These are phyloP conservation scores for Hypoxylon sp. DNA, from an alignment of 2,329 filamentous ascomycete genomes.

Conservation along the genomic window DNA sequence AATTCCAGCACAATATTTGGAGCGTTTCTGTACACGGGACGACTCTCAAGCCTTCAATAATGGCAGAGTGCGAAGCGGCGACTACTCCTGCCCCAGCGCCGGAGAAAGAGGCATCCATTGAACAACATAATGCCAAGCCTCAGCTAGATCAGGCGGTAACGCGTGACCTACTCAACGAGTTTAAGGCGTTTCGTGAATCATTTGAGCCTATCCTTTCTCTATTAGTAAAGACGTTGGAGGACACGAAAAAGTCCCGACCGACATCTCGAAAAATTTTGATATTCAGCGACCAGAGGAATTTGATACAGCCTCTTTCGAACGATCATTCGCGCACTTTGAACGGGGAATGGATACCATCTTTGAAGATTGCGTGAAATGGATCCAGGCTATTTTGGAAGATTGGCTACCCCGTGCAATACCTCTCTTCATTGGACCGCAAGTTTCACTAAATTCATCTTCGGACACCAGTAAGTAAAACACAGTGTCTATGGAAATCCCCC, in stretches of 20 bases:
- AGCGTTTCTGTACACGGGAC: no score
- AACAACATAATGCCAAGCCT: neutral
- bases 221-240: no score
- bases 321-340: neutral
- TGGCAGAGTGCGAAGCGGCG: neutral
- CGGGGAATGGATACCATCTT: no score
- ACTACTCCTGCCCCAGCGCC: neutral
- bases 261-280: neutral
- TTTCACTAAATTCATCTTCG: neutral
- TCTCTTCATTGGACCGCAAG: neutral
- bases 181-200: no score
- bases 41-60: no score
- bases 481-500: no score
- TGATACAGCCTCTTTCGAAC: neutral
- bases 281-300: neutral
- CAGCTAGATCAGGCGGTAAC: neutral
- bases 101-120: neutral
- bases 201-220: no score
- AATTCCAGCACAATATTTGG: neutral
- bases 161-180: neutral
- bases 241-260: neutral
- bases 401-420: no score
- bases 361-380: neutral
- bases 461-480: no score
- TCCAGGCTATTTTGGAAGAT: neutral